phyloP scores from a whole-genome alignment of 1,139 yeast genomes.

The Diutina ranongensis region DNA sequence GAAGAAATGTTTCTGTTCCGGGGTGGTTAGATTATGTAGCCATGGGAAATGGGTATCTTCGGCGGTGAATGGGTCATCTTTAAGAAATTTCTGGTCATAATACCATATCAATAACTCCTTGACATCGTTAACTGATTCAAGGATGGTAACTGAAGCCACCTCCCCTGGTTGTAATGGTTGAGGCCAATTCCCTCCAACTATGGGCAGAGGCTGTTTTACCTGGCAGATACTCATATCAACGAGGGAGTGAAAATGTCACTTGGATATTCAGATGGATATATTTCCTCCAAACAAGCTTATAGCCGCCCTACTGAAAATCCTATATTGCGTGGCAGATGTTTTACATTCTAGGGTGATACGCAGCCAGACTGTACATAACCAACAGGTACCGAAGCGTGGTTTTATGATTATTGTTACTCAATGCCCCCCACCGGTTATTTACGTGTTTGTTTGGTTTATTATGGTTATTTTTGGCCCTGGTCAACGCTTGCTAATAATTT shows the following conservation, averaged over 20 bases:
- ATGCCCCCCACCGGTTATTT: no score
- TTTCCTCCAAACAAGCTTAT: not conserved
- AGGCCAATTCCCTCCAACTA: not conserved
- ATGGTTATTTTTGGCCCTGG: no score
- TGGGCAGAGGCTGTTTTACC: not conserved
- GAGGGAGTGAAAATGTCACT: no score
- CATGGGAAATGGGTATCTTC: slow-evolving; percentile 1
- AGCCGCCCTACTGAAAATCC: not conserved
- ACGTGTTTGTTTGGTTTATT: no score
- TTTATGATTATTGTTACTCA: no score
- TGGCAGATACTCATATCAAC: not conserved
- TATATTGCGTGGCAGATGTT: not conserved
- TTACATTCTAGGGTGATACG: slow-evolving; percentile 4
- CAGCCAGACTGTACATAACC: not conserved
- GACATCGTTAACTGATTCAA: not conserved
- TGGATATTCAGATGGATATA: no score
- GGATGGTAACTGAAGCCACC: not conserved
- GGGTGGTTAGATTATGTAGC: not conserved
- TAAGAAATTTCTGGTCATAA: not conserved
- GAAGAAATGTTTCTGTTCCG: not conserved
- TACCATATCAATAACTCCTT: not conserved
- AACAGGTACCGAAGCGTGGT: no score
- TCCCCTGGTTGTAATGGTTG: not conserved
- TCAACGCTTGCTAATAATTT: no score
- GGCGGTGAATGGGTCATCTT: not conserved